These are phyloP conservation scores for Trichoderma sp. DNA, from an alignment of 2,329 filamentous ascomycete species.

Conservation along the genomic window DNA sequence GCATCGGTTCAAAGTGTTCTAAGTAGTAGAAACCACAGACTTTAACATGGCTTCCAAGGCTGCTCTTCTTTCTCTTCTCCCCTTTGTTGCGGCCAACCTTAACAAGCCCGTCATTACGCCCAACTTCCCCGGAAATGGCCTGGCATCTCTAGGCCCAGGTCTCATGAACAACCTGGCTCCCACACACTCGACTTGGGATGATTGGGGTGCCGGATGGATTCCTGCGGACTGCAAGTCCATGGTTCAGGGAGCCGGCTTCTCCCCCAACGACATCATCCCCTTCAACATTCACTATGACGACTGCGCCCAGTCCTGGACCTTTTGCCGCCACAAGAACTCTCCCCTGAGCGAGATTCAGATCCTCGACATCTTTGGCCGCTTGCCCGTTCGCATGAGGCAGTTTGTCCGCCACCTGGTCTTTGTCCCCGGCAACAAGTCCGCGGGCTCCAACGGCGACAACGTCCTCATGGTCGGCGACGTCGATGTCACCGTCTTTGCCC, in stretches of 20 bases:
- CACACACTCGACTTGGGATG: slow-evolving; percentile 20
- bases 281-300: slow-evolving; percentile 30
- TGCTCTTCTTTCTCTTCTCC: background rate
- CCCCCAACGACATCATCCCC: slow-evolving; percentile 25
- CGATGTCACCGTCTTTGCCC: slow-evolving; percentile 21
- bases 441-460: slow-evolving; percentile 19
- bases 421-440: slow-evolving; percentile 21
- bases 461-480: slow-evolving; percentile 23
- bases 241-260: background rate
- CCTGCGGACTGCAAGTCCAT: slow-evolving; percentile 25
- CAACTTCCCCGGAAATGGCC: slow-evolving; percentile 9
- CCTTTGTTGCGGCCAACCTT: background rate
- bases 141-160: slow-evolving; percentile 5
- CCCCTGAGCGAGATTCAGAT: slow-evolving; percentile 26
- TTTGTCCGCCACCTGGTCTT: slow-evolving; percentile 27
- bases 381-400: slow-evolving; percentile 31
- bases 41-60: background rate
- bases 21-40: background rate
- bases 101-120: slow-evolving; percentile 3
- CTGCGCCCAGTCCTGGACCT: slow-evolving; percentile 30
- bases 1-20: background rate
- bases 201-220: slow-evolving; percentile 26
- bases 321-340: slow-evolving; percentile 32
- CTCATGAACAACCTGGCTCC: slow-evolving; percentile 18
- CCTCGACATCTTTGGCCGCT: slow-evolving; percentile 29